Conservation (phyloP, 2,329 filamentous ascomycete species). For the Colletotrichum tamarilloi region DNA sequence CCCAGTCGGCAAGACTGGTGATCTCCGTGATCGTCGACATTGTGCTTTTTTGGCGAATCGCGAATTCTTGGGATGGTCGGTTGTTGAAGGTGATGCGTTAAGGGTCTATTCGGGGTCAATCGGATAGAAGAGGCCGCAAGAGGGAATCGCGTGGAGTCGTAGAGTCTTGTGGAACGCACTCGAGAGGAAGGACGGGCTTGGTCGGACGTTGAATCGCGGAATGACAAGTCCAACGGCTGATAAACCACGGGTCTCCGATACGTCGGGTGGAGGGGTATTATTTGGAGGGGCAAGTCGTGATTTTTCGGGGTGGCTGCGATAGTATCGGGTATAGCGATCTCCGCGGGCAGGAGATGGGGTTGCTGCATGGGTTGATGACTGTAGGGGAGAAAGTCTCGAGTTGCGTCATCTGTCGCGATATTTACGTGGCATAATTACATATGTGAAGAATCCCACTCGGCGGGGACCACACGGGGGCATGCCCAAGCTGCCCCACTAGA, state of each 20-base stretch:
- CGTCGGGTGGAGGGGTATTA: slow-evolving; percentile 22
- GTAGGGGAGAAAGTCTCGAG: background rate
- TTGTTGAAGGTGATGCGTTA: background rate
- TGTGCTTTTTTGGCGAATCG: slow-evolving; percentile 37
- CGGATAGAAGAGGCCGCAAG: background rate
- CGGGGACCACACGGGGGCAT: background rate
- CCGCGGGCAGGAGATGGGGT: background rate
- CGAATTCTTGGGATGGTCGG: background rate
- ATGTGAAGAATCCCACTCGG: background rate
- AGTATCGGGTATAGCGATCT: slow-evolving; percentile 5
- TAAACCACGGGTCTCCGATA: slow-evolving; percentile 34
- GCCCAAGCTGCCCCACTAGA: slow-evolving; percentile 6
- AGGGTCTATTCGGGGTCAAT: background rate
- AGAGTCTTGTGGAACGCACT: slow-evolving; percentile 6
- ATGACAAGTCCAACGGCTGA: slow-evolving; percentile 29
- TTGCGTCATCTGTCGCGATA: slow-evolving; percentile 32
- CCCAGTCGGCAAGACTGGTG: slow-evolving; percentile 78
- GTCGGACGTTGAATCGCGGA: slow-evolving; percentile 27
- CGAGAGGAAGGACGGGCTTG: background rate
- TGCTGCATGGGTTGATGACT: background rate
- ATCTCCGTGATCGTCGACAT: slow-evolving; percentile 87
- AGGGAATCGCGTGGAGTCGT: slow-evolving; percentile 11
- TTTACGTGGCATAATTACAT: slow-evolving; percentile 14
- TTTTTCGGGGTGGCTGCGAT: slow-evolving; percentile 21
- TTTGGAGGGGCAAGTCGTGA: slow-evolving; percentile 35